Evolutionary conservation across 2,329 filamentous ascomycete species (phyloP).

Genomic region (Aspergillus terreus): DNA sequence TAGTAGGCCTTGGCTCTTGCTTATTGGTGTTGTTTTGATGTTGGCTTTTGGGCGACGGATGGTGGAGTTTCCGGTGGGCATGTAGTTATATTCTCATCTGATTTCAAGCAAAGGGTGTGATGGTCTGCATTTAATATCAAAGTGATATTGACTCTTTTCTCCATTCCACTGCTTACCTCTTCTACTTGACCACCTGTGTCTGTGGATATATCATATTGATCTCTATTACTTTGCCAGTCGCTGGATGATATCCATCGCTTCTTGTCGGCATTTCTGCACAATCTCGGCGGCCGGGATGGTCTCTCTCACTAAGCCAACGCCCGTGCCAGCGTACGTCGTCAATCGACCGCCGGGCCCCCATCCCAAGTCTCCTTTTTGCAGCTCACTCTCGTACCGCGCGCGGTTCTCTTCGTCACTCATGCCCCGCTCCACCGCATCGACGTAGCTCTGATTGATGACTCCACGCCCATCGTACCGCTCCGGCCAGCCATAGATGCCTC

Average conservation of each 20-base stretch:
- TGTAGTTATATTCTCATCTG: neutral
- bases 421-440: conserved; percentile 38
- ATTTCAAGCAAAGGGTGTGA: neutral
- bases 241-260: conserved; percentile 24
- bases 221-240: neutral
- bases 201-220: neutral
- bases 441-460: conserved; percentile 53
- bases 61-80: conserved; percentile 1
- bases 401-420: conserved; percentile 39
- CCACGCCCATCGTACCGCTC: conserved; percentile 55
- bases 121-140: neutral
- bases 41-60: neutral
- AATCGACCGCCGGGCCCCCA: conserved; percentile 54
- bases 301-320: conserved; percentile 55
- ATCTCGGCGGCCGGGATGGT: conserved; percentile 52
- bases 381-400: conserved; percentile 45
- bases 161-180: conserved; percentile 5
- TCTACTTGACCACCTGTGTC: neutral
- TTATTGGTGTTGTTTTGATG: neutral
- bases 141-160: neutral
- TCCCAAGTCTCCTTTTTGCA: conserved; percentile 49
- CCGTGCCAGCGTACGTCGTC: conserved; percentile 61
- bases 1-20: neutral
- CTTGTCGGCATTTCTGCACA: conserved; percentile 45
- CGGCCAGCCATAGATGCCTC: conserved; percentile 59